These are phyloP conservation scores for Beauveria bassiana DNA, from an alignment of 2,329 filamentous ascomycete genomes.

Conservation along the genomic window DNA sequence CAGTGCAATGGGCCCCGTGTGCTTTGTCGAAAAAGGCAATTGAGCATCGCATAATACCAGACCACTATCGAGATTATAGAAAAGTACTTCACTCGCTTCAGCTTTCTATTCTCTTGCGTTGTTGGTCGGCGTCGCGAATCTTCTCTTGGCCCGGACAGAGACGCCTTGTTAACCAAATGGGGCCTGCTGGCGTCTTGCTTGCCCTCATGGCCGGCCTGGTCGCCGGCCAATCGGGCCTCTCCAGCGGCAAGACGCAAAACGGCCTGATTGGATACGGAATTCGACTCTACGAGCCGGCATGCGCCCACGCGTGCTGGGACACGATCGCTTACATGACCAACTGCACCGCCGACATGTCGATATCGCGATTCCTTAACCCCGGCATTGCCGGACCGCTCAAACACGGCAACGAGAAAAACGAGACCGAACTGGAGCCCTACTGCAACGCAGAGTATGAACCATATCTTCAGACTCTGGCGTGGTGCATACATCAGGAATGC, in stretches of 20 bases:
- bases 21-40: neutral
- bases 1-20: neutral
- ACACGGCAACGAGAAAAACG: neutral
- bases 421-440: neutral
- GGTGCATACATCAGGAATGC: slow-evolving; percentile 16
- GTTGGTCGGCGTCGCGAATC: neutral
- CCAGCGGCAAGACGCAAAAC: neutral
- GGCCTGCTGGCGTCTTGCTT: neutral
- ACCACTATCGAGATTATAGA: neutral
- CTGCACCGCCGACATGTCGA: slow-evolving; percentile 2
- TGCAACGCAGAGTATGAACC: slow-evolving; percentile 16
- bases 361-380: slow-evolving; percentile 5
- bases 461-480: slow-evolving; percentile 18
- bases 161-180: neutral
- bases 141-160: neutral
- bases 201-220: neutral
- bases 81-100: neutral
- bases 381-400: neutral
- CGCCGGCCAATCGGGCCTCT: neutral
- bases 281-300: slow-evolving; percentile 59
- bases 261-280: slow-evolving; percentile 21
- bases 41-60: neutral
- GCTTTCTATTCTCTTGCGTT: neutral
- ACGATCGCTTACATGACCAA: slow-evolving; percentile 10
- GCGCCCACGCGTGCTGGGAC: slow-evolving; percentile 50